phyloP scores from a whole-genome alignment of 164 flowering plant genomes.

The Sextonia rubra region DNA sequence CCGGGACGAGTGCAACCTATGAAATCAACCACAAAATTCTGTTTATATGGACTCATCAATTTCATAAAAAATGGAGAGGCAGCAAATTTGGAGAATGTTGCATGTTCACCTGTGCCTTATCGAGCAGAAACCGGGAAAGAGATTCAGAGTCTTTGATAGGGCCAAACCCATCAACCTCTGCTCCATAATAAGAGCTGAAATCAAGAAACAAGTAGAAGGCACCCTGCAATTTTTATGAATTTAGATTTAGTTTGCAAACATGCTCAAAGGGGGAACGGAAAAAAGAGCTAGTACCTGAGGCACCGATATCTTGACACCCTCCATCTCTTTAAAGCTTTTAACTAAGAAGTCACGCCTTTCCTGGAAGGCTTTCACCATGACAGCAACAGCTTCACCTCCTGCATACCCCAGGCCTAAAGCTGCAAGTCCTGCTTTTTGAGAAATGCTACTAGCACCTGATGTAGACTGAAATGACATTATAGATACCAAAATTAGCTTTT shows the following conservation, averaged over 20 bases:
- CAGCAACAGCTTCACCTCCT: constrained; percentile 81
- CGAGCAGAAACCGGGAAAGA: constrained; percentile 77
- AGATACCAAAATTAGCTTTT: constrained; percentile 5
- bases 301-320: constrained; percentile 78
- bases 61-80: background rate
- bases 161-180: constrained; percentile 80
- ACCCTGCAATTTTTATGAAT: constrained; percentile 53
- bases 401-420: constrained; percentile 89
- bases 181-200: constrained; percentile 80
- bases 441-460: constrained; percentile 95
- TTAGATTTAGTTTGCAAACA: background rate
- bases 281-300: constrained; percentile 57
- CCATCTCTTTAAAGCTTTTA: constrained; percentile 59
- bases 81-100: background rate
- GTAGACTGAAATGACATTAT: constrained; percentile 49
- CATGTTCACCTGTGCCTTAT: constrained; percentile 68
- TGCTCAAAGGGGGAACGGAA: background rate
- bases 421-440: constrained; percentile 94
- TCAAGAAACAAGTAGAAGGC: constrained; percentile 91
- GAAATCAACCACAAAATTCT: background rate
- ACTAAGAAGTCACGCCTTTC: constrained; percentile 84
- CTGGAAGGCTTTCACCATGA: constrained; percentile 82
- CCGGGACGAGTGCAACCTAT: constrained; percentile 96
- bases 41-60: background rate
- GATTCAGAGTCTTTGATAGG: constrained; percentile 68